Base-by-base conservation (phyloP, 73 alveolate species). In the Paramecium primaurelia region DNA sequence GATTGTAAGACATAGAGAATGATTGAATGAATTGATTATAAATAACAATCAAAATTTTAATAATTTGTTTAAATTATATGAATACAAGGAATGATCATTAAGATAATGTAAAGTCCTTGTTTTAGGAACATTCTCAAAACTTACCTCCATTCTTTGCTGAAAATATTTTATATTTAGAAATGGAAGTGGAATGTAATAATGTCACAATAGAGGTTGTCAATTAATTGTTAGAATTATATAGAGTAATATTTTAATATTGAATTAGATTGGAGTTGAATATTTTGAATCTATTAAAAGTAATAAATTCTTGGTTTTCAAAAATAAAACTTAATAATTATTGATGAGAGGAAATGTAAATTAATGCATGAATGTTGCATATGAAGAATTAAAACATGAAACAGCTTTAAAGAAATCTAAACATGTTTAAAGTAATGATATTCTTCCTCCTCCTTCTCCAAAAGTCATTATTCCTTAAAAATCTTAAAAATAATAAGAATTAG, bases 251-350 rank as follows among this genome's bases (percentile, higher is more conserved):
- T 4, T 64, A 58, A 69, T 71, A 20, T n/a, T 18, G 7, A 12
- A 68, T n/a, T 11, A 89, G 94, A 89, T 49, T 89, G 94, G 86
- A 45, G 75, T 89, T 9, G 94, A 89, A 58, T 89, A 89, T 73
- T 54, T 89, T 73, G 94, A 89, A 73, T 89, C 94, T 10, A 89
- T 89, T 10, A 89, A 89, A 64, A 89, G 94, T 32, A 85, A 89
- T 58, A 89, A 89, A 47, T 89, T 71, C 18, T 89, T 89, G 71
- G 68, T 89, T 71, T 89, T 89, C 88, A 89, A 89, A 71, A 89
- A 89, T 73, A 89, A 71, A 89, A 89, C 94, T 5, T 22, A 89
- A 71, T 89, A 37, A 28, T 73, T 89, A 32, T 51, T 89, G 26
- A 37, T 89, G 49, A 89, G 47, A 26, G 68, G 73, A 16, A 71